phyloP scores from a whole-genome alignment of 1,139 yeast species.

The Candida pseudoviswanathii region DNA sequence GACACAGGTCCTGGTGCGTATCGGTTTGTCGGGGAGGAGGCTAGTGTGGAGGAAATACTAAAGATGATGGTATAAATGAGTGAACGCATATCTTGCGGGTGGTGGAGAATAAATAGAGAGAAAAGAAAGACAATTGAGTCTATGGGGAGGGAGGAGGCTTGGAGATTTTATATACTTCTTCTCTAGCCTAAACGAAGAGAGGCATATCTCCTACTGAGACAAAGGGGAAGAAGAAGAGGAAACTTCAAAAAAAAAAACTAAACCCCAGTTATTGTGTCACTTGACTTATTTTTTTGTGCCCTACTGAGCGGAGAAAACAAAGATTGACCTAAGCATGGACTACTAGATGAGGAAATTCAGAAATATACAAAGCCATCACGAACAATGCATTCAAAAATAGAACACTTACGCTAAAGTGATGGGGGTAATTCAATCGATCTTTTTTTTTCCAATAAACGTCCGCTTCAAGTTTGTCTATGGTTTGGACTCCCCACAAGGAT shows the following conservation, averaged over 20 bases:
- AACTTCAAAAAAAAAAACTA: not conserved
- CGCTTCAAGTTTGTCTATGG: no score
- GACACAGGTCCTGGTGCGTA: constrained; percentile 66
- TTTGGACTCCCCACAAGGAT: no score
- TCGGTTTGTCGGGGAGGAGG: constrained; percentile 27
- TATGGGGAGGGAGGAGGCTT: not conserved
- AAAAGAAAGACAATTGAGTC: not conserved
- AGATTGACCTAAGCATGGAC: no score
- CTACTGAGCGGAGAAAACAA: not conserved
- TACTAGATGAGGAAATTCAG: not conserved
- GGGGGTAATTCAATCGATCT: no score
- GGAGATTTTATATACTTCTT: not conserved
- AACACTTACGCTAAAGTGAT: no score
- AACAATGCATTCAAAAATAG: no score
- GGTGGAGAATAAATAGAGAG: not conserved
- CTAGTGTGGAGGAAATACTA: not conserved
- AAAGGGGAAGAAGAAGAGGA: not conserved
- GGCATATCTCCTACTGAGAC: not conserved
- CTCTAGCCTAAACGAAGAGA: not conserved
- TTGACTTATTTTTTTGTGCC: not conserved
- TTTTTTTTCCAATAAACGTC: no score
- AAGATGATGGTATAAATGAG: not conserved
- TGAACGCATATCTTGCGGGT: not conserved
- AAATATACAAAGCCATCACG: no score
- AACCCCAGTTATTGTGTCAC: not conserved